phyloP scores from a whole-genome alignment of 139 green algal species.

The Tetradesmus obliquus region DNA sequence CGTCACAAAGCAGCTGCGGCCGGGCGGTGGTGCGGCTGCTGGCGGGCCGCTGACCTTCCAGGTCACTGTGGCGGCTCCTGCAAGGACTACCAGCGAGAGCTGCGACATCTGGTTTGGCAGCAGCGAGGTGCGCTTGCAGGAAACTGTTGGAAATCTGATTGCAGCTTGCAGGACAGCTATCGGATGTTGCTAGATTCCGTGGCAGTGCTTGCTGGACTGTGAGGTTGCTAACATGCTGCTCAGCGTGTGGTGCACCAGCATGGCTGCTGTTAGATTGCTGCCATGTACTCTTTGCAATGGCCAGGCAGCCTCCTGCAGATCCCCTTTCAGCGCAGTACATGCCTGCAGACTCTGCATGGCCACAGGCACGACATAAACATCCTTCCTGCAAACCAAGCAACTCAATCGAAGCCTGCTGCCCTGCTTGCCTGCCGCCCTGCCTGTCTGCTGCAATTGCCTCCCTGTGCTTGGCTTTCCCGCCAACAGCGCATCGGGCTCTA shows the following conservation, averaged over 20 bases:
- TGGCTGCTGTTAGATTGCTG: too few species aligned
- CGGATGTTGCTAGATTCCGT: too few species aligned
- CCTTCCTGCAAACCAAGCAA: background rate
- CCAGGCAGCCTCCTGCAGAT: too few species aligned
- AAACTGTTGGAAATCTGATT: background rate
- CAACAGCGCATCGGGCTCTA: background rate
- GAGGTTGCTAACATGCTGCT: too few species aligned
- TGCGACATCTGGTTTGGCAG: conserved; percentile 14
- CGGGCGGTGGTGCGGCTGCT: background rate
- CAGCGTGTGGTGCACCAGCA: too few species aligned
- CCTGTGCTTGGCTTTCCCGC: background rate
- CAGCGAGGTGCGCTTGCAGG: background rate
- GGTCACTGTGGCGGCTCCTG: conserved; percentile 10
- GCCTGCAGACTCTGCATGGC: too few species aligned
- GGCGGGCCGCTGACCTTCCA: background rate
- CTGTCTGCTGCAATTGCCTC: background rate
- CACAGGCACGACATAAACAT: too few species aligned
- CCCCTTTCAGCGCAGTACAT: background rate
- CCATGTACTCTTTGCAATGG: too few species aligned
- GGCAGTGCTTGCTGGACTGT: too few species aligned
- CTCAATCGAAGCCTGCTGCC: background rate
- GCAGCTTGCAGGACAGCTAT: too few species aligned
- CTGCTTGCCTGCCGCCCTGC: background rate
- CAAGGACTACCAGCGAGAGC: background rate
- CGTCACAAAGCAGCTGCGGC: background rate